Conservation (phyloP, 1,284 basidiomycete species). For the Marasmius oreades region DNA sequence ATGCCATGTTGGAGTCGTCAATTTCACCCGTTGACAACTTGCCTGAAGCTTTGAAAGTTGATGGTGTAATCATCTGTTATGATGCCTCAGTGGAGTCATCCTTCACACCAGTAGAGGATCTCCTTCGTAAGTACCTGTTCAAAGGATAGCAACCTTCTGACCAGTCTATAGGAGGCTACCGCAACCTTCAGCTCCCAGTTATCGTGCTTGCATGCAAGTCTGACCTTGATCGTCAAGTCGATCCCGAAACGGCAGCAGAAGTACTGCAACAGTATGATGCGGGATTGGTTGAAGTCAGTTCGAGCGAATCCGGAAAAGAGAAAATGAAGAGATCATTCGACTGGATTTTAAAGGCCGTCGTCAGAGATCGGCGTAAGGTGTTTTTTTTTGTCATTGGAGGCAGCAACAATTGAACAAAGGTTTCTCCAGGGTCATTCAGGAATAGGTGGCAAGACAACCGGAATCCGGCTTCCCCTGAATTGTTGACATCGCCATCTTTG, state of each 20-base stretch:
- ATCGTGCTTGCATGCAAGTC: slow-evolving; percentile 75
- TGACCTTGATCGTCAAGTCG: slow-evolving; percentile 55
- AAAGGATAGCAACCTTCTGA: slow-evolving; percentile 4
- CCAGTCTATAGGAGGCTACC: slow-evolving; percentile 46
- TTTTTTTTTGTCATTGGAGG: slow-evolving; percentile 2
- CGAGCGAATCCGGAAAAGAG: slow-evolving; percentile 47
- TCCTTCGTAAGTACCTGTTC: slow-evolving; percentile 50
- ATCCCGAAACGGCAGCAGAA: slow-evolving; percentile 47
- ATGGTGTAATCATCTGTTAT: slow-evolving; percentile 74
- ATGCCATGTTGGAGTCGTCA: slow-evolving; percentile 19
- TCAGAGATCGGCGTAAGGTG: slow-evolving; percentile 48
- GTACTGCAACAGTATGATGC: slow-evolving; percentile 54
- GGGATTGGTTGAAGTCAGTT: slow-evolving; percentile 64
- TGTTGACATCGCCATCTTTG: slow-evolving; percentile 41
- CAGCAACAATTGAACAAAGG: slow-evolving; percentile 2
- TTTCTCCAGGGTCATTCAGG: slow-evolving; percentile 26
- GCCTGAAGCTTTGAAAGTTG: slow-evolving; percentile 51
- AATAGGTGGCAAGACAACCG: slow-evolving; percentile 42
- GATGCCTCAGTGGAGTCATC: slow-evolving; percentile 60
- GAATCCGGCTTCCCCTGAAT: slow-evolving; percentile 70
- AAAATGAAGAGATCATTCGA: slow-evolving; percentile 67
- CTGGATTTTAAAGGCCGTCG: slow-evolving; percentile 59
- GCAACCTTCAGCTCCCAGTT: slow-evolving; percentile 51
- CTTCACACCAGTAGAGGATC: slow-evolving; percentile 56
- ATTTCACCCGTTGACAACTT: slow-evolving; percentile 27